Percentiles rank a stretch among this genome's conserved stretches.
These are phyloP conservation scores for Polymyxa betae DNA, from an alignment of 208 protist species.

Conservation along the genomic window DNA sequence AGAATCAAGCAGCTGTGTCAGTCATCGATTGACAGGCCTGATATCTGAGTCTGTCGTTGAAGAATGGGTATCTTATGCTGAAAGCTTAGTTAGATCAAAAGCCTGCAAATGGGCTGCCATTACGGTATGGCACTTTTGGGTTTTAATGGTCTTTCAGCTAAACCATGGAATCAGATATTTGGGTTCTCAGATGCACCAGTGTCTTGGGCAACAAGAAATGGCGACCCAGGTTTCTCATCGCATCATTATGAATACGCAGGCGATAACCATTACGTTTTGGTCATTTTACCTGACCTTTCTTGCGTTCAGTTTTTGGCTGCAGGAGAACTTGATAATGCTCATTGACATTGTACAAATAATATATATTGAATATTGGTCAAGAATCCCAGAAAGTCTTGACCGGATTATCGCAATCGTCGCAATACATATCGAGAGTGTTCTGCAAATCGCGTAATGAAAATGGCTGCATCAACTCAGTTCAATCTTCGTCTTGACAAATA, in stretches of 20 bases:
- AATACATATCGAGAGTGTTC: no score
- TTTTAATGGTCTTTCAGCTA: not conserved
- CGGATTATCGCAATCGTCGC: no score
- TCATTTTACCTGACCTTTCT: not conserved
- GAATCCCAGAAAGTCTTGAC: no score
- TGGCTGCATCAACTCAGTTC: no score
- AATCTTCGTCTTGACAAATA: no score
- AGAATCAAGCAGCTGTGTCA: not conserved
- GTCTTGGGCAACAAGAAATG: not conserved
- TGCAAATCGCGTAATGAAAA: no score
- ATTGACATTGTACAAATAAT: no score
- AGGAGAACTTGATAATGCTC: no score
- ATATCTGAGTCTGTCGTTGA: not conserved
- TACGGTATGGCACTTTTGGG: not conserved
- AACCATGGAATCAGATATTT: not conserved
- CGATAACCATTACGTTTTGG: not conserved
- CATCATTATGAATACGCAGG: slow-evolving; percentile 26
- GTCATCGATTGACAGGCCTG: not conserved
- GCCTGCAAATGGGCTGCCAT: not conserved
- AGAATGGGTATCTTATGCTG: not conserved
- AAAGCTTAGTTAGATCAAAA: not conserved
- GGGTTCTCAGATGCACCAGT: slow-evolving; percentile 20
- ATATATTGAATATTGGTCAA: no score
- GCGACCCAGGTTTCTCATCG: not conserved
- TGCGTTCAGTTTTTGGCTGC: no score